Evolutionary conservation across 306 rosid species (phyloP).

Genomic region (Cicer yamashitae): DNA sequence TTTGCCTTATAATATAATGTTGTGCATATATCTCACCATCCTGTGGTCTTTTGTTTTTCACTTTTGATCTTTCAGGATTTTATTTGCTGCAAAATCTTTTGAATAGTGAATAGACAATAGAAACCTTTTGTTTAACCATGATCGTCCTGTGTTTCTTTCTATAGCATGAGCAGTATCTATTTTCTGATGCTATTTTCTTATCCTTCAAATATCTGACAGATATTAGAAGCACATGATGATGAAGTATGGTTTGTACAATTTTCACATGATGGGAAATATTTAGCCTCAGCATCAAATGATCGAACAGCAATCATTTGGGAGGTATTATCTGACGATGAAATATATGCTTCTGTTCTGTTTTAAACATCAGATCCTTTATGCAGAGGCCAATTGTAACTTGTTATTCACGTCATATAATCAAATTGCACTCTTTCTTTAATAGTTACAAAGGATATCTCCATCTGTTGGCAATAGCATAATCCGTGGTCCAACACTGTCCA

Average conservation of each 20-base stretch:
- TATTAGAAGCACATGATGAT: conserved; percentile 75
- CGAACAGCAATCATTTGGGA: conserved; percentile 89
- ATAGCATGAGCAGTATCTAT: neutral
- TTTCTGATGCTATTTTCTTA: conserved; percentile 42
- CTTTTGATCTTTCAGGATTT: conserved; percentile 11
- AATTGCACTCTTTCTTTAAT: neutral
- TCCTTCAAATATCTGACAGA: conserved; percentile 48
- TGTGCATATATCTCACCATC: too few species aligned
- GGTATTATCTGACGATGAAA: conserved; percentile 58
- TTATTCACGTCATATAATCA: conserved; percentile 29
- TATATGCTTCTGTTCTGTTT: conserved; percentile 34
- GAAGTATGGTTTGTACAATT: conserved; percentile 94
- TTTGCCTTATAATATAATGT: too few species aligned
- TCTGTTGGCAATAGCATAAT: conserved; percentile 22
- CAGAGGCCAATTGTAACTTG: conserved; percentile 20
- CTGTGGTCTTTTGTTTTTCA: neutral
- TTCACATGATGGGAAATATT: conserved; percentile 85
- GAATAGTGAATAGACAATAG: neutral
- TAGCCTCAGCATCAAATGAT: conserved; percentile 92
- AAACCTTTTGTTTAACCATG: neutral
- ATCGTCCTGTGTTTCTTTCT: conserved; percentile 34
- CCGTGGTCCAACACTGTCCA: conserved; percentile 1
- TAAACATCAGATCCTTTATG: conserved; percentile 24
- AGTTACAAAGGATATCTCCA: conserved; percentile 18
- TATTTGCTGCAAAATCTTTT: conserved; percentile 25